Conservation (phyloP, 1,284 basidiomycete genomes). For the Singerocomus rubriflavus region DNA sequence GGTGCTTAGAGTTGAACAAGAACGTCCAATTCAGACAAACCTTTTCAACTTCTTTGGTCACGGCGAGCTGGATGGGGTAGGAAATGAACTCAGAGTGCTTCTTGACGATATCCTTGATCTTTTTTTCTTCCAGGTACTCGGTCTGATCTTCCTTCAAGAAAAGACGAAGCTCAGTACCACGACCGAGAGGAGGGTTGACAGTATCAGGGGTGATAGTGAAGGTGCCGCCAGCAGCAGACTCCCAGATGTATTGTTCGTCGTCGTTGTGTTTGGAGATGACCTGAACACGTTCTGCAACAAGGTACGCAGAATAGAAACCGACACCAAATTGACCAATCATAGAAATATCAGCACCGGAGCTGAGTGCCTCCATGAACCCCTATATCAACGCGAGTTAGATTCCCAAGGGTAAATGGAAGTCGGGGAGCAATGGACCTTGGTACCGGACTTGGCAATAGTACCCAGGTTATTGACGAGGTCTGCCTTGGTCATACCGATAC, state of each 20-base stretch:
- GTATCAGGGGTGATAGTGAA: slow-evolving; percentile 98
- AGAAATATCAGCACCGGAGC: slow-evolving; percentile 95
- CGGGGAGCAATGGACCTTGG: slow-evolving; percentile 54
- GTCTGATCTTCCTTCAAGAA: slow-evolving; percentile 98
- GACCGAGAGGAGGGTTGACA: slow-evolving; percentile 86
- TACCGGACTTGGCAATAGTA: slow-evolving; percentile 98
- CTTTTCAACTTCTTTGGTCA: slow-evolving; percentile 99
- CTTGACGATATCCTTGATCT: slow-evolving; percentile 99
- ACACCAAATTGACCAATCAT: slow-evolving; percentile 97
- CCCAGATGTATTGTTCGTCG: slow-evolving; percentile 99
- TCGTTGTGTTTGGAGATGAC: slow-evolving; percentile 99
- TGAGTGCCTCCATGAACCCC: slow-evolving; percentile 97
- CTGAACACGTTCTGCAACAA: slow-evolving; percentile 97
- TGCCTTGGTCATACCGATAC: slow-evolving; percentile 99
- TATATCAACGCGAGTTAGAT: slow-evolving; percentile 35
- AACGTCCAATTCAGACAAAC: slow-evolving; percentile 37
- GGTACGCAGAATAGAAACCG: slow-evolving; percentile 99
- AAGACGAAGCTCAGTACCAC: slow-evolving; percentile 94
- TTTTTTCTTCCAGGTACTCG: slow-evolving; percentile 99
- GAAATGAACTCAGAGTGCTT: slow-evolving; percentile 99
- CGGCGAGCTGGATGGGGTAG: slow-evolving; percentile 98
- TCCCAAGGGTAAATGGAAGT: not conserved
- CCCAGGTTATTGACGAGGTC: slow-evolving; percentile 99
- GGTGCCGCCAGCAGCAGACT: slow-evolving; percentile 98
- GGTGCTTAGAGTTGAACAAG: slow-evolving; percentile 5